Conservation (phyloP, 2,329 filamentous ascomycete genomes). For the Tolypocladium amazonense region DNA sequence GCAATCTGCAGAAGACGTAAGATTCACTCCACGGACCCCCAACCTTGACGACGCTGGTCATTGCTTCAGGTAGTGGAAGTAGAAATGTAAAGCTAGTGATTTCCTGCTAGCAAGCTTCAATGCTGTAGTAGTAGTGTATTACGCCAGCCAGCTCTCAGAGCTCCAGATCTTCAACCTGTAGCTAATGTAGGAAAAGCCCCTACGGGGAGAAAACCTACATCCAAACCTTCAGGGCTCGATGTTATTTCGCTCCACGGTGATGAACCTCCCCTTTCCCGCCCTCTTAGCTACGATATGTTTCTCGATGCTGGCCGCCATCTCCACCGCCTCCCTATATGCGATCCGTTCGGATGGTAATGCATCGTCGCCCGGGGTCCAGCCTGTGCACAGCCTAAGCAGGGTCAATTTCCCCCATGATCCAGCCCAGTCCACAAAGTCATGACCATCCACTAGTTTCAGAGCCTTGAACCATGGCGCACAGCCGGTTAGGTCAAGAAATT, state of each 20-base stretch:
- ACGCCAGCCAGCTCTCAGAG: too few relatives aligned
- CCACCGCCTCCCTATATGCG: conserved; percentile 22
- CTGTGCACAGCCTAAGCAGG: conserved; percentile 31
- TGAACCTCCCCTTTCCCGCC: conserved; percentile 36
- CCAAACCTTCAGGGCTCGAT: conserved; percentile 3
- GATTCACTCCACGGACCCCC: too few relatives aligned
- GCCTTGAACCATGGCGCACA: conserved; percentile 45
- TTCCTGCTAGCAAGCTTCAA: not conserved
- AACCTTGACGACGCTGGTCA: too few relatives aligned
- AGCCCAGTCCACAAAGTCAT: conserved; percentile 43
- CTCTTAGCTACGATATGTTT: conserved; percentile 34
- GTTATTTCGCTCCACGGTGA: conserved; percentile 35
- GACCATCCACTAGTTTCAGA: conserved; percentile 28
- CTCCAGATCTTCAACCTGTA: too few relatives aligned
- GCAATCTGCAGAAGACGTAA: too few relatives aligned
- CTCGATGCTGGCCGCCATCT: conserved; percentile 32
- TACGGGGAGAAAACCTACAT: too few relatives aligned
- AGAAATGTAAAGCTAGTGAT: not conserved
- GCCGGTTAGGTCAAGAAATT: conserved; percentile 51
- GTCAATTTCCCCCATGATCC: conserved; percentile 42
- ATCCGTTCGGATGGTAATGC: conserved; percentile 20
- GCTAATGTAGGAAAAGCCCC: too few relatives aligned
- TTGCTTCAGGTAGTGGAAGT: too few relatives aligned
- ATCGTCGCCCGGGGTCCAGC: conserved; percentile 27
- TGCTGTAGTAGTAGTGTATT: too few relatives aligned